Evolutionary conservation across 139 green algal genomes (phyloP), one percentile per base, ranked within the genome.

Genomic region (Chlamydomonas sp.): DNA sequence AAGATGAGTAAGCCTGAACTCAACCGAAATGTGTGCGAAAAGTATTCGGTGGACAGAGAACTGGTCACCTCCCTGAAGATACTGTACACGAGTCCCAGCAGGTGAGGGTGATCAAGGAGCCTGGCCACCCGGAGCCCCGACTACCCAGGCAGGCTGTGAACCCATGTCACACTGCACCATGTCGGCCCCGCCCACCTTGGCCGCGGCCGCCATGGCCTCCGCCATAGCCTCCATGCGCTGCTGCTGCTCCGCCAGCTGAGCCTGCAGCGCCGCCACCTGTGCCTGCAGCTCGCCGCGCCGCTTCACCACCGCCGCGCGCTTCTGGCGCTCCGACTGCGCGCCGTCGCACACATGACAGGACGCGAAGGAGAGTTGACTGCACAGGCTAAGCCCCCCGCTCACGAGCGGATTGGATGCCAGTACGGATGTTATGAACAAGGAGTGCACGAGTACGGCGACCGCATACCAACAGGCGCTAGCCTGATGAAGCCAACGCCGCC

Each of bases 301-400:
- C 84, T 88, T 88, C 3, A 83, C 84, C 2, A 88, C 84, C 2
- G 75, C 84, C 5, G 75, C 84, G 0, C 84, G 84, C 75, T 88
- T 88, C 49, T 71, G 63, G 1, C 84, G 84, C 76, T 88, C 84
- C 18, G 74, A 8, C 84, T 88, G 74, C 73, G n/a, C 74, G 14
- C 31, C 31, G 31, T 49, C 31, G 31, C 31, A 49, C 31, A 49
- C 31, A 49, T 49, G 0, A 49, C 31, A 49, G 31, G 31, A 49
- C 31, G 31, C 31, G 31, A 49, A 49, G 31, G 31, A 49, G 31
- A 49, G 31, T 49, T 49, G 31, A 49, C 31, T 49, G 31, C 31
- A 49, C 31, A 49, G 31, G 31, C 31, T 49, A 49, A 74, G 14
- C 61, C 4, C 5, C 14, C 69, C 69, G 5, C 12, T 76, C 12